Evolutionary conservation across 2,329 filamentous ascomycete genomes (phyloP).

Genomic region (Didymella glomerata): DNA sequence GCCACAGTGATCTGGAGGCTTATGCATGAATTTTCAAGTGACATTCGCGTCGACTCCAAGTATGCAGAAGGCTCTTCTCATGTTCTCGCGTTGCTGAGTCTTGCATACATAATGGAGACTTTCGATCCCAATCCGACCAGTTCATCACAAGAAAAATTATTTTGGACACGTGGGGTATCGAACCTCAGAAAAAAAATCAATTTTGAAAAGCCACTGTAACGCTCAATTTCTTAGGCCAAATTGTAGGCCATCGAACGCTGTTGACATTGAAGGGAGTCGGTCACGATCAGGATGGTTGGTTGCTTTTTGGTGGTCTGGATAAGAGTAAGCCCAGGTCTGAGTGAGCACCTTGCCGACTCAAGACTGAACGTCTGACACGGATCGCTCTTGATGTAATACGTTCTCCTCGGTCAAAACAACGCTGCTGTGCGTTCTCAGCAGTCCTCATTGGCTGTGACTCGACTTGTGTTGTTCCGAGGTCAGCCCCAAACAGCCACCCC

Average conservation of each 20-base stretch:
- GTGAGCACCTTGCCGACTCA: not conserved
- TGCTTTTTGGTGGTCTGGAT: not conserved
- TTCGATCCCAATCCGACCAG: too few species aligned
- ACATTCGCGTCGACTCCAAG: too few species aligned
- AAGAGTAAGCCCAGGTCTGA: not conserved
- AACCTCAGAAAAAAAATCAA: too few species aligned
- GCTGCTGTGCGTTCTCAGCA: not conserved
- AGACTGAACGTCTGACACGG: not conserved
- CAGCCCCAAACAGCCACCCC: not conserved
- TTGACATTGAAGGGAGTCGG: not conserved
- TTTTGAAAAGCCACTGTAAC: too few species aligned
- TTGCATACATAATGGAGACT: too few species aligned
- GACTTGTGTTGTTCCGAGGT: not conserved
- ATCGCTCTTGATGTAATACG: not conserved
- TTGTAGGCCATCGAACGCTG: not conserved
- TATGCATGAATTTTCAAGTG: too few species aligned
- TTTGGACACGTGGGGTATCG: constrained; percentile 14
- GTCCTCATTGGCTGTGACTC: not conserved
- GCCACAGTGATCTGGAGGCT: too few species aligned
- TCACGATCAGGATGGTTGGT: not conserved
- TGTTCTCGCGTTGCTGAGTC: too few species aligned
- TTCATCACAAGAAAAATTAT: not conserved
- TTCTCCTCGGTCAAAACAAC: not conserved
- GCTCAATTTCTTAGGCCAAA: too few species aligned
- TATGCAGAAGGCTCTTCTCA: too few species aligned